Base-by-base conservation (phyloP, 2,329 filamentous ascomycete genomes). In the Fusarium algeriense region DNA sequence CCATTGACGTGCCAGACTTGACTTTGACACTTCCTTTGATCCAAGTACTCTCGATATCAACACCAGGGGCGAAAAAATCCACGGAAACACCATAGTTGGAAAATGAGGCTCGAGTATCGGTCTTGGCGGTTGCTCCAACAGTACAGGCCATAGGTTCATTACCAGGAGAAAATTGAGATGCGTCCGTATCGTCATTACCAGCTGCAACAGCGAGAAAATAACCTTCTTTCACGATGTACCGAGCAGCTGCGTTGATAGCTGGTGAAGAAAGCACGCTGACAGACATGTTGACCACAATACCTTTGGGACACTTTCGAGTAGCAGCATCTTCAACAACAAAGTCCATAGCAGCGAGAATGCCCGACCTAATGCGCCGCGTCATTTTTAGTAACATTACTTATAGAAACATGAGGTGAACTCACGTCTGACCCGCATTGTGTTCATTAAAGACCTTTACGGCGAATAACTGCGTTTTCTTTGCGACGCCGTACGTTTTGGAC, bases 221-320 rank as follows among this genome's bases (percentile, higher is more conserved):
- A 6, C 45, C 63, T 2, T 20, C 43, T 1, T 53, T 34, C 1
- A 68, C 64, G 2, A 64, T 48, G 10, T 23, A 59, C 11, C 26
- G 14, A 11, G 63, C 56, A 8, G 44, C 44, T 26, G 49, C 23
- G 1, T 62, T 56, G 5, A 68, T 55, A 2, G 34, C 26, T 2
- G 37, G 26, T 1, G 50, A 50, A 5, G 35, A 30, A 2, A 17
- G n/a, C n/a, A 38, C 26, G 4, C 38, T 28, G 3, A 63, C 28
- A 2, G 45, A 63, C 57, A 63, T 63, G 19, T 40, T 68, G 17
- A 54, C 30, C 1, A 58, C 64, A 10, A 68, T 53, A 0, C 65
- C 50, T 6, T 53, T 54, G 9, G 32, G 37, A 12, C 57, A 68
- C 13, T 63, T 34, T 19, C 57, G 30, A 1, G 7, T 49, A 10